Evolutionary conservation across 1,139 yeast genomes (phyloP).

Genomic region (Hansenula sp.): DNA sequence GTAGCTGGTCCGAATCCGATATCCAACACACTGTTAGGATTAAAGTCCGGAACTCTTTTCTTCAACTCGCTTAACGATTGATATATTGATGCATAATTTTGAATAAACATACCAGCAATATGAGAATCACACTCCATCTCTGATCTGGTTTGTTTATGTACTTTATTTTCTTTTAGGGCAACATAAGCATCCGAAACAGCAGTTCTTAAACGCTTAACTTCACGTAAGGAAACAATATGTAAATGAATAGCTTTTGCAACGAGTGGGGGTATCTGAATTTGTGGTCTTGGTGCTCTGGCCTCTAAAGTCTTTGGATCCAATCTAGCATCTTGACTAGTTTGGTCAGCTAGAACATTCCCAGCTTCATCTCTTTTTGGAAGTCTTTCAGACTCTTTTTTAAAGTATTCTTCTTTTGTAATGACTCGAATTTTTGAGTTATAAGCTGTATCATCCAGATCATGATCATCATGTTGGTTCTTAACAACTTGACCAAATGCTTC

Average conservation of each 20-base stretch:
- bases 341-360: conserved; percentile 28
- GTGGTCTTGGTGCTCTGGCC: conserved; percentile 44
- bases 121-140: conserved; percentile 74
- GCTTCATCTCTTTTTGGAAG: conserved; percentile 23
- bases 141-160: conserved; percentile 49
- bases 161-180: conserved; percentile 41
- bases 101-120: conserved; percentile 79
- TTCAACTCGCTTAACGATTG: conserved; percentile 68
- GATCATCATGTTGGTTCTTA: conserved; percentile 31
- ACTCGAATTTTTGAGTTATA: conserved; percentile 28
- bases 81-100: conserved; percentile 69
- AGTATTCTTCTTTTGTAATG: conserved; percentile 24
- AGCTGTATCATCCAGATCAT: conserved; percentile 23
- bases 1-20: conserved; percentile 92
- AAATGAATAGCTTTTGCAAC: conserved; percentile 54
- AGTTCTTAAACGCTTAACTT: conserved; percentile 53
- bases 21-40: conserved; percentile 66
- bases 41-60: conserved; percentile 47
- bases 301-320: conserved; percentile 31
- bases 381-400: conserved; percentile 23
- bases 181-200: conserved; percentile 49
- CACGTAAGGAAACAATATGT: conserved; percentile 48
- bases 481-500: conserved; percentile 45
- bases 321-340: conserved; percentile 14
- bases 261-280: conserved; percentile 45